Percentiles rank a stretch among this genome's conserved stretches.
Evolutionary conservation across 495 filamentous ascomycete species (phyloP).

Genomic region (Pseudomonodictys pantanalensis): DNA sequence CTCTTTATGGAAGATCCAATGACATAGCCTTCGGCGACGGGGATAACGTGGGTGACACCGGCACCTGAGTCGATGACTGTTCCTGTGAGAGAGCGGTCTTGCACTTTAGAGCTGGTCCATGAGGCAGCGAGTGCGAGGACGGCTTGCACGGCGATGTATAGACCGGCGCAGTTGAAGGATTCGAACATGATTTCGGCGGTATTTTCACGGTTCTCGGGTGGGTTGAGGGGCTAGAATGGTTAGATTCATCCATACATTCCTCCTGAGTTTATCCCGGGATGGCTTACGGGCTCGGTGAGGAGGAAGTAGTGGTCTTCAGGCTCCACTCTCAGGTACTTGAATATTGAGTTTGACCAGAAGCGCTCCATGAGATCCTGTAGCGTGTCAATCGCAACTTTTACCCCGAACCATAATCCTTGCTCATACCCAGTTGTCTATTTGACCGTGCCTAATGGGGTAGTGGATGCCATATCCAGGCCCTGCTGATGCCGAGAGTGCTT

Average conservation of each 20-base stretch:
- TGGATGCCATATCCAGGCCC: slow-evolving; percentile 93
- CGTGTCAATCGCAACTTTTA: slow-evolving; percentile 26
- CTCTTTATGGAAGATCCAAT: slow-evolving; percentile 99
- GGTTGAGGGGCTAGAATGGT: slow-evolving; percentile 76
- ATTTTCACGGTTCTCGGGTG: slow-evolving; percentile 97
- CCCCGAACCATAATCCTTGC: background rate
- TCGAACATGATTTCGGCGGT: slow-evolving; percentile 99
- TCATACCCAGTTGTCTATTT: slow-evolving; percentile 93
- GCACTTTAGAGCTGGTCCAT: slow-evolving; percentile 97
- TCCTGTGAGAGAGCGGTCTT: slow-evolving; percentile 93
- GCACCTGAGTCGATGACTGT: slow-evolving; percentile 98
- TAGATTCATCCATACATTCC: slow-evolving; percentile 18
- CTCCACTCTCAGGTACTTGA: slow-evolving; percentile 97
- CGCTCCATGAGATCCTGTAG: slow-evolving; percentile 91
- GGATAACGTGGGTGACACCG: slow-evolving; percentile 97
- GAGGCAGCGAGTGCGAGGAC: slow-evolving; percentile 94
- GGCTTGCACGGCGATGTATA: slow-evolving; percentile 98
- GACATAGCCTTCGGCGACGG: slow-evolving; percentile 97
- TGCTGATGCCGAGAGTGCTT: slow-evolving; percentile 76
- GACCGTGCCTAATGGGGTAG: slow-evolving; percentile 95
- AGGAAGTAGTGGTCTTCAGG: slow-evolving; percentile 98
- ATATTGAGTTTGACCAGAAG: slow-evolving; percentile 99
- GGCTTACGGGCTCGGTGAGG: slow-evolving; percentile 86
- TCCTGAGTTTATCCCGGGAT: background rate
- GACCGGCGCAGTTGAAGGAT: slow-evolving; percentile 97